Conservation (phyloP, 2,329 filamentous ascomycete species). For the Westerdykella aurantiaca region DNA sequence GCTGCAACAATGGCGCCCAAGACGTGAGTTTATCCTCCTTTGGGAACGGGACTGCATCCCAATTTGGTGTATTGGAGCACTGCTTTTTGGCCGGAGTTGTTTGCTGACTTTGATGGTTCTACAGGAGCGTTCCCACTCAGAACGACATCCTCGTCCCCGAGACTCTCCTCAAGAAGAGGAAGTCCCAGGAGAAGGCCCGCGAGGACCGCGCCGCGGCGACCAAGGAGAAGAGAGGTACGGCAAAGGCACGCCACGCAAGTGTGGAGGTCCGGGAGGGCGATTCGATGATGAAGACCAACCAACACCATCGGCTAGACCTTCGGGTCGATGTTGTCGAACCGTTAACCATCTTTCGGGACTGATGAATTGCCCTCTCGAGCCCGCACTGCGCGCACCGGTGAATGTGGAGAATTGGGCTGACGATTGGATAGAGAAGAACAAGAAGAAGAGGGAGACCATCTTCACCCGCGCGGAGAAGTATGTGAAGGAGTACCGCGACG, state of each 20-base stretch:
- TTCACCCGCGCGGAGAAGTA: constrained; percentile 99
- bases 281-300: constrained; percentile 80
- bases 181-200: constrained; percentile 98
- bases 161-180: constrained; percentile 99
- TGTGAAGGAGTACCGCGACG: constrained; percentile 98
- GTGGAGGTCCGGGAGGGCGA: constrained; percentile 19
- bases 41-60: constrained; percentile 61
- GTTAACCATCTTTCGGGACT: constrained; percentile 99
- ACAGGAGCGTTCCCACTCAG: constrained; percentile 83
- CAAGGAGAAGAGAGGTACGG: constrained; percentile 88
- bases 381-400: neutral
- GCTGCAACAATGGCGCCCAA: constrained; percentile 39
- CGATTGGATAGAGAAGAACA: constrained; percentile 67
- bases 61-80: constrained; percentile 34
- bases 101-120: constrained; percentile 1
- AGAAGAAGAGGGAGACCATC: constrained; percentile 97
- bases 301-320: constrained; percentile 82
- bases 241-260: constrained; percentile 5
- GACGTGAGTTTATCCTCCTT: constrained; percentile 52
- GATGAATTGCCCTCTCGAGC: constrained; percentile 46
- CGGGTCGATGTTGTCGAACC: constrained; percentile 93
- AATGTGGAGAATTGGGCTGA: constrained; percentile 25
- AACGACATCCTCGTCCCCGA: constrained; percentile 97
- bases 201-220: constrained; percentile 75
- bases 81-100: too few species aligned